These are phyloP conservation scores for Pyrus communis DNA, from an alignment of 306 rosid species.

Conservation along the genomic window DNA sequence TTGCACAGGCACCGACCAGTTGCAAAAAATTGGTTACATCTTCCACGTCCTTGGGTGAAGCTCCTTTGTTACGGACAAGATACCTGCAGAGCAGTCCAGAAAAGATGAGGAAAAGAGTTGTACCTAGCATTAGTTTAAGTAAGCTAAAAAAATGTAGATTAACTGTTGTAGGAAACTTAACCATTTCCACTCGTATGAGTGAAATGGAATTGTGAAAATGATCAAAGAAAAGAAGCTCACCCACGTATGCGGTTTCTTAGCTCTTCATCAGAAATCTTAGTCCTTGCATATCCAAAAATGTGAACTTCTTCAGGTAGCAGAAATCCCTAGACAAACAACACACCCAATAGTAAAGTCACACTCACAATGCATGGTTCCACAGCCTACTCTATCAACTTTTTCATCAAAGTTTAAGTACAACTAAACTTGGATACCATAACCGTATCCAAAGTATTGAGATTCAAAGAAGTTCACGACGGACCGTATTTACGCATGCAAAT, in stretches of 20 bases:
- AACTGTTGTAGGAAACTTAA: background rate
- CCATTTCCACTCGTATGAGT: background rate
- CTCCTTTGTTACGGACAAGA: slow-evolving; percentile 49
- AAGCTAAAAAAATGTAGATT: background rate
- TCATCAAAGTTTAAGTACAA: background rate
- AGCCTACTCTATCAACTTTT: background rate
- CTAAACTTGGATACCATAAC: background rate
- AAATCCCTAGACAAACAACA: slow-evolving; percentile 56
- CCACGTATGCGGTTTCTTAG: slow-evolving; percentile 69
- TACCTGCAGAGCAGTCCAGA: slow-evolving; percentile 42
- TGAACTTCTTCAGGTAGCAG: slow-evolving; percentile 62
- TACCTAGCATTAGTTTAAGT: background rate
- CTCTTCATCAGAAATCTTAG: slow-evolving; percentile 74
- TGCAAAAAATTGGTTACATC: slow-evolving; percentile 56
- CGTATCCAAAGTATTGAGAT: background rate
- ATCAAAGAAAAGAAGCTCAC: slow-evolving; percentile 31
- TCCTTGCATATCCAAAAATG: slow-evolving; percentile 95
- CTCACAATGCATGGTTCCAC: background rate
- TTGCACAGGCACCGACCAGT: slow-evolving; percentile 54
- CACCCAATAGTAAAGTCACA: background rate
- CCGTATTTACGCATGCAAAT: background rate
- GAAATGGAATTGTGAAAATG: background rate
- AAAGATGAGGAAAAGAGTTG: background rate
- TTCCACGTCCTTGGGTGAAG: slow-evolving; percentile 41
- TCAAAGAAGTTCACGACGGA: background rate